These are phyloP conservation scores for Aspergillus kassunensis DNA, from an alignment of 495 filamentous ascomycete genomes.

Conservation along the genomic window DNA sequence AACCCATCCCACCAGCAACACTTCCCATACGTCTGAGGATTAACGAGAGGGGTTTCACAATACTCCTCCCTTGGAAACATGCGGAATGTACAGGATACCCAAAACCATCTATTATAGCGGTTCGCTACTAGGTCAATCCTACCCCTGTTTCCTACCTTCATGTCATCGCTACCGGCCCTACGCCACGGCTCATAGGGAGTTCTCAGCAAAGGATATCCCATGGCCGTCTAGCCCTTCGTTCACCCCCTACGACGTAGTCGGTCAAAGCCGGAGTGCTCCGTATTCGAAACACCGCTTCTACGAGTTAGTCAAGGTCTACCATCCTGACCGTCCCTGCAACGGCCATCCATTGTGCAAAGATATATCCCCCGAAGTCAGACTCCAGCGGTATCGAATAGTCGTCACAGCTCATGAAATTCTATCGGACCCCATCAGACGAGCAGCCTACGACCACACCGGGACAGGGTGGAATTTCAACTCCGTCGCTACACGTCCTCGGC, in stretches of 20 bases:
- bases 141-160: conserved; percentile 17
- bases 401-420: conserved; percentile 86
- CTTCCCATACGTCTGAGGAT: background rate
- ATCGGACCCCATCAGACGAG: conserved; percentile 72
- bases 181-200: conserved; percentile 27
- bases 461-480: conserved; percentile 66
- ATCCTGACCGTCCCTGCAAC: conserved; percentile 70
- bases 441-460: conserved; percentile 77
- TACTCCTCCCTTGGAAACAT: conserved; percentile 30
- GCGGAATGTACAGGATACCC: conserved; percentile 40
- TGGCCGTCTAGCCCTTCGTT: conserved; percentile 36
- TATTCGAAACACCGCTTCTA: conserved; percentile 85
- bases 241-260: conserved; percentile 92
- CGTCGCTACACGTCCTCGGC: background rate
- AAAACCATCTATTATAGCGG: conserved; percentile 22
- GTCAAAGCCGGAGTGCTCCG: conserved; percentile 53
- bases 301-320: conserved; percentile 90
- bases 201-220: conserved; percentile 24
- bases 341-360: conserved; percentile 46
- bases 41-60: background rate
- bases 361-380: conserved; percentile 51
- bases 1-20: background rate
- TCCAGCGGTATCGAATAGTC: conserved; percentile 84
- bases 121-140: conserved; percentile 26
- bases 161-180: conserved; percentile 19